A percentile compares a stretch with the other conserved stretches of the same genome.
Evolutionary conservation across 202 grass and related monocot genomes (phyloP).

Genomic region (Sporobolus alterniflorus): DNA sequence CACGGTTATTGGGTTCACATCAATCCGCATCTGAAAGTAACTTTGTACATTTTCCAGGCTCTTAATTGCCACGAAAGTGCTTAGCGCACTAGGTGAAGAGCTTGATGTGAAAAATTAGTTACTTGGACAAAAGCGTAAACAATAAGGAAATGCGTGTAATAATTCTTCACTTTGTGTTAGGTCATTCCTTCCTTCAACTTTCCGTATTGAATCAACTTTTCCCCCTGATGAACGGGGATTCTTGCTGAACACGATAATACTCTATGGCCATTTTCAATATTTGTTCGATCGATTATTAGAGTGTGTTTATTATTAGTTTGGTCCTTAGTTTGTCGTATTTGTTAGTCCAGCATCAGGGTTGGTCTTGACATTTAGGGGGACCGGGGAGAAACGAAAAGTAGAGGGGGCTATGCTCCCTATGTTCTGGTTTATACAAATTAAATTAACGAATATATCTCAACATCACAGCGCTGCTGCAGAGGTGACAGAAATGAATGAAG

Average conservation of each 20-base stretch:
- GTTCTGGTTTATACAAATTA: too few relatives aligned
- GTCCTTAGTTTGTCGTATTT: too few relatives aligned
- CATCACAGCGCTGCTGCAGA: too few relatives aligned
- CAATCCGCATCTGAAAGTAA: constrained; percentile 9
- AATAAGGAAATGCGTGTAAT: neutral
- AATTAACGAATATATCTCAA: too few relatives aligned
- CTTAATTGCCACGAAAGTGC: neutral
- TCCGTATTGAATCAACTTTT: neutral
- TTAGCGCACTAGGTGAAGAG: constrained; percentile 15
- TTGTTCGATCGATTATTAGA: too few relatives aligned
- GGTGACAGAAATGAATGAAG: too few relatives aligned
- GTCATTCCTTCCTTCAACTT: neutral
- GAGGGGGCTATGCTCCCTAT: too few relatives aligned
- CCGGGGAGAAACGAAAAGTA: too few relatives aligned
- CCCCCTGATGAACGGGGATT: neutral
- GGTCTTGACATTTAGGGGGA: too few relatives aligned
- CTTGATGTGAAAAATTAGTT: neutral
- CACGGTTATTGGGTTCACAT: neutral
- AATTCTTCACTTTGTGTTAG: neutral
- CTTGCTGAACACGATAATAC: neutral
- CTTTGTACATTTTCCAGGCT: constrained; percentile 10
- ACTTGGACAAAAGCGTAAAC: neutral
- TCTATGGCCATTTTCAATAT: too few relatives aligned
- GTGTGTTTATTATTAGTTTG: too few relatives aligned
- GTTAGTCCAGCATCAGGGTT: too few relatives aligned